Evolutionary conservation across 306 rosid species (phyloP).

Genomic region (Pyrus communis): DNA sequence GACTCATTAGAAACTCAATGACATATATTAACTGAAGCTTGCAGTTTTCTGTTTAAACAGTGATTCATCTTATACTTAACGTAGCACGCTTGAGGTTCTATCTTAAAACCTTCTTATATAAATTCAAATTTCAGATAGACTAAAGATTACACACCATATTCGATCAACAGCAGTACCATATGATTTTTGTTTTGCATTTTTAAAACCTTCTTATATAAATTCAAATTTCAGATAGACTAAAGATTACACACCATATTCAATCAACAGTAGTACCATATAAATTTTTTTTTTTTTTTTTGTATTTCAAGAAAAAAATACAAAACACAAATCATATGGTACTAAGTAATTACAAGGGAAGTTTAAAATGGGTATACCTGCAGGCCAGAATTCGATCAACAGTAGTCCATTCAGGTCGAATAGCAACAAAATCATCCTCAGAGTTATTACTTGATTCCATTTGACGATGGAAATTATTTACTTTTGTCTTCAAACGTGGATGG

Average conservation of each 20-base stretch:
- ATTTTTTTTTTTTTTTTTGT: background rate
- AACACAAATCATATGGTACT: background rate
- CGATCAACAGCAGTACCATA: no score
- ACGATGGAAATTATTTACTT: constrained; percentile 76
- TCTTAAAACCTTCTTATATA: background rate
- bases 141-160: background rate
- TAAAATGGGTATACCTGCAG: constrained; percentile 61
- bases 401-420: constrained; percentile 98
- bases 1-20: background rate
- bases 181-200: background rate
- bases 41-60: background rate
- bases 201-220: background rate
- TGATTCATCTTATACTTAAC: background rate
- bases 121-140: constrained; percentile 2
- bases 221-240: constrained; percentile 2
- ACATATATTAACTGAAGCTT: background rate
- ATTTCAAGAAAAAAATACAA: constrained; percentile 5
- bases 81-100: background rate
- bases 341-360: constrained; percentile 16
- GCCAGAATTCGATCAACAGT: constrained; percentile 88
- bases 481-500: constrained; percentile 76
- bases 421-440: constrained; percentile 85
- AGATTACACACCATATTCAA: background rate
- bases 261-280: no score
- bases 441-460: constrained; percentile 62